Percentiles rank a stretch among this genome's conserved stretches.
phyloP scores from a whole-genome alignment of 108 stramenopile genomes.

The Skeletonema marinoi region DNA sequence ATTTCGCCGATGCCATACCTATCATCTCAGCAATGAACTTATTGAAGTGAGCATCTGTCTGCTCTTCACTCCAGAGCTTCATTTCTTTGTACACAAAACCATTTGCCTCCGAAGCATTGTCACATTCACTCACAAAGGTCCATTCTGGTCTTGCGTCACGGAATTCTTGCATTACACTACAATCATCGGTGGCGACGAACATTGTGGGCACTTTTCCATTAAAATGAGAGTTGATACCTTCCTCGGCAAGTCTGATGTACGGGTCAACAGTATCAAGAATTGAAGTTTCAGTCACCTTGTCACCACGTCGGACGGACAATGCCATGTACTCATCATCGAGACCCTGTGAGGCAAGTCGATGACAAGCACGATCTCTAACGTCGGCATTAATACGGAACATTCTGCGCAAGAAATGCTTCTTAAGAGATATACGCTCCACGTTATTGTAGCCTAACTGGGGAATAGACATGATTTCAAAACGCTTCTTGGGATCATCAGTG shows the following conservation, averaged over 20 bases:
- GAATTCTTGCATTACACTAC: slow-evolving; percentile 14
- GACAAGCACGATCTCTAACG: slow-evolving; percentile 1
- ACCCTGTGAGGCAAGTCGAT: slow-evolving; percentile 4
- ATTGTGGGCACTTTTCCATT: neutral
- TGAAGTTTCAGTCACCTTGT: slow-evolving; percentile 2
- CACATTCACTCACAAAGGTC: slow-evolving; percentile 16
- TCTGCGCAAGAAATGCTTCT: neutral
- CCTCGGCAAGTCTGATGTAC: slow-evolving; percentile 5
- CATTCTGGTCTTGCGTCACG: slow-evolving; percentile 1
- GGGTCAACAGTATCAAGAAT: neutral
- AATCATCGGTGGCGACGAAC: slow-evolving; percentile 10
- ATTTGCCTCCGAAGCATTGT: slow-evolving; percentile 1
- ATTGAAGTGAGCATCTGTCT: slow-evolving; percentile 6
- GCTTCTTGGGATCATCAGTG: neutral
- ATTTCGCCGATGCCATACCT: slow-evolving; percentile 11
- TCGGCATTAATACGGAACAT: neutral
- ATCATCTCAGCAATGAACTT: slow-evolving; percentile 18
- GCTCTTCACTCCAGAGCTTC: neutral
- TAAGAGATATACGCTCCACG: neutral
- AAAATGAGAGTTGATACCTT: slow-evolving; percentile 10
- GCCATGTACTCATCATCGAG: slow-evolving; percentile 14
- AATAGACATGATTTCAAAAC: neutral
- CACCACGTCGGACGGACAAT: slow-evolving; percentile 7
- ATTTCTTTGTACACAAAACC: slow-evolving; percentile 12
- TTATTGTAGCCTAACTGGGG: neutral